A percentile compares a stretch with the other conserved stretches of the same genome.
phyloP scores from a whole-genome alignment of 1,139 yeast genomes.

The Spencermartinsiella ligniputridi region DNA sequence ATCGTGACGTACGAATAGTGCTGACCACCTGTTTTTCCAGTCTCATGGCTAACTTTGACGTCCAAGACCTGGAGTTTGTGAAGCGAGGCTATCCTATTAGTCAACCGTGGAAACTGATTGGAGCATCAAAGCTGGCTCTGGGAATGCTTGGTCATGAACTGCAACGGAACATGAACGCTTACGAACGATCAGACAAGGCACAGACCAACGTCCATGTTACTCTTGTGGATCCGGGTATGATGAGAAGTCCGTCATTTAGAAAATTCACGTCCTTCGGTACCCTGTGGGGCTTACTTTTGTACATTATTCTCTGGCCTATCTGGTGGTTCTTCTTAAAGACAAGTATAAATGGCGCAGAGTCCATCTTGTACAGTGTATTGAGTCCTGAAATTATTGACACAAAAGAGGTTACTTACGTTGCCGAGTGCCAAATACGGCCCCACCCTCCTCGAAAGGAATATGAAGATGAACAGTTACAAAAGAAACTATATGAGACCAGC shows the following conservation, averaged over 20 bases:
- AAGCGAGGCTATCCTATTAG: conserved; percentile 54
- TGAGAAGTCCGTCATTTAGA: conserved; percentile 82
- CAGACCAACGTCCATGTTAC: conserved; percentile 67
- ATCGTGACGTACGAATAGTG: conserved; percentile 82
- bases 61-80: conserved; percentile 65
- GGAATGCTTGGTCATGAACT: conserved; percentile 70
- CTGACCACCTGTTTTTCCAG: conserved; percentile 74
- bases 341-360: conserved; percentile 74
- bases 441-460: conserved; percentile 60
- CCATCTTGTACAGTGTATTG: conserved; percentile 62
- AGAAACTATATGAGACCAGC: conserved; percentile 58
- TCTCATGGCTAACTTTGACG: conserved; percentile 61
- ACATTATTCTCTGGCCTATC: conserved; percentile 69
- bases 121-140: conserved; percentile 73
- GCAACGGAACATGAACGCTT: conserved; percentile 57
- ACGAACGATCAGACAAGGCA: conserved; percentile 61
- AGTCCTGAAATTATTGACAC: conserved; percentile 62
- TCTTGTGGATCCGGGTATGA: conserved; percentile 85
- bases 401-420: conserved; percentile 64
- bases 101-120: conserved; percentile 72
- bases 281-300: conserved; percentile 60
- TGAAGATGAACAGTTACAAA: conserved; percentile 56
- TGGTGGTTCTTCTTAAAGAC: conserved; percentile 79
- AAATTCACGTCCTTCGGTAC: conserved; percentile 76
- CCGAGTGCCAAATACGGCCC: conserved; percentile 55